Base-by-base conservation (phyloP, 805 yeast genomes). In the Citeromyces nyonsensis region DNA sequence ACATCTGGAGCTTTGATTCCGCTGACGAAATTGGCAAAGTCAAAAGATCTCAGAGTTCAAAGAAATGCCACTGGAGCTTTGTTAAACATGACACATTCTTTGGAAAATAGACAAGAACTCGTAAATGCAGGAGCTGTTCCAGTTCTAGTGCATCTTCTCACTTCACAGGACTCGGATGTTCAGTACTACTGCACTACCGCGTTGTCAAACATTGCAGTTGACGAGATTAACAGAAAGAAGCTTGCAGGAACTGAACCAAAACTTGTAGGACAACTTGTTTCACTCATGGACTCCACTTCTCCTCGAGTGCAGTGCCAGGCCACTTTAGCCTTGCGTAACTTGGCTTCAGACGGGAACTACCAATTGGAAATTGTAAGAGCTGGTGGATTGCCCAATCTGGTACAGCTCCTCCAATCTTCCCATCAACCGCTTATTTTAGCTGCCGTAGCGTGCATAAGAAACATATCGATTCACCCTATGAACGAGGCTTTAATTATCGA, bases 41-140 rank as follows among this genome's bases (percentile, higher is more conserved):
- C 95, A 3, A 80, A 79, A 51, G 97, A 91, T 56, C 72, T 84
- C 43, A 73, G 99, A 45, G 99, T 91, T 4, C 98, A 91, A 60
- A 73, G 99, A 58, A 91, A 91, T 47, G 97, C 98, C 27, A 91
- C 99, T 5, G 99, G 99, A 30, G 98, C 98, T 1, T 61, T 91
- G 47, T 67, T 91, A 42, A 91, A 91, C 57, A 91, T 91, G 99
- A 91, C 99, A 25, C 99, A 91, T 52, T 82, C 95, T 15, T 81
- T 80, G 40, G 97, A 86, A 56, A 91, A 91, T 54, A 76, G 99
- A 57, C 88, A 81, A 51, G 97, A 91, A 55, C 66, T 91, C 40
- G 98, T 91, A 25, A 84, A 83, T 52, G 96, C 98, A 2, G 98
- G 97, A 29, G 95, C 97, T 12, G 94, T 91, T 6, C 98, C 99